phyloP scores from a whole-genome alignment of 495 filamentous ascomycete species.

The Lophiotrema nucula region DNA sequence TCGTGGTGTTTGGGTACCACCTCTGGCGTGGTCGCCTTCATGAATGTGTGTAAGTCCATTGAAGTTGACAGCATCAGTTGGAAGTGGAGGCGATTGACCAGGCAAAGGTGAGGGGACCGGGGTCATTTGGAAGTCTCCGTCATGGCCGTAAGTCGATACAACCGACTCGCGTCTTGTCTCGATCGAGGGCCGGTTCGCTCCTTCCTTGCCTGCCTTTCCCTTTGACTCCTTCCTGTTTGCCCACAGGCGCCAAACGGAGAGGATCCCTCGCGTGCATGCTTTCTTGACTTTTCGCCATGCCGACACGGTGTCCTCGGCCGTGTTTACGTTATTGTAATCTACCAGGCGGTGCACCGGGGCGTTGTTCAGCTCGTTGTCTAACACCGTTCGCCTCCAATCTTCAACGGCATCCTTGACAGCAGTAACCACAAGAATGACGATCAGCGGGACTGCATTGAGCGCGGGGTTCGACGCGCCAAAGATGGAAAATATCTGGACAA shows the following conservation, averaged over 20 bases:
- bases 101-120: slow-evolving; percentile 82
- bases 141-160: slow-evolving; percentile 47
- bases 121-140: slow-evolving; percentile 82
- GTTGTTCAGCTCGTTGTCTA: slow-evolving; percentile 95
- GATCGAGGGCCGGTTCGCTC: slow-evolving; percentile 57
- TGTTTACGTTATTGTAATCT: slow-evolving; percentile 92
- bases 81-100: slow-evolving; percentile 40
- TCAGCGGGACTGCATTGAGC: slow-evolving; percentile 85
- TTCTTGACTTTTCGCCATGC: slow-evolving; percentile 92
- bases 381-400: slow-evolving; percentile 87
- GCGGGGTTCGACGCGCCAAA: slow-evolving; percentile 92
- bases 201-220: slow-evolving; percentile 45
- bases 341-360: slow-evolving; percentile 87
- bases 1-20: not conserved
- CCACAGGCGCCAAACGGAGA: slow-evolving; percentile 56
- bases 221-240: slow-evolving; percentile 48
- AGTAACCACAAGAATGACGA: slow-evolving; percentile 90
- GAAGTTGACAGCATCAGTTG: slow-evolving; percentile 30
- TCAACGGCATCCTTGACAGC: slow-evolving; percentile 96
- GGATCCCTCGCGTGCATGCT: slow-evolving; percentile 66
- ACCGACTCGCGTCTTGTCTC: slow-evolving; percentile 66
- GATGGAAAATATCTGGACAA: slow-evolving; percentile 95
- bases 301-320: slow-evolving; percentile 78
- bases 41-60: slow-evolving; percentile 12
- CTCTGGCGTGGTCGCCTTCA: slow-evolving; percentile 17